Evolutionary conservation across 2,329 filamentous ascomycete genomes (phyloP).

Genomic region (Neodidymelliopsis sp.): DNA sequence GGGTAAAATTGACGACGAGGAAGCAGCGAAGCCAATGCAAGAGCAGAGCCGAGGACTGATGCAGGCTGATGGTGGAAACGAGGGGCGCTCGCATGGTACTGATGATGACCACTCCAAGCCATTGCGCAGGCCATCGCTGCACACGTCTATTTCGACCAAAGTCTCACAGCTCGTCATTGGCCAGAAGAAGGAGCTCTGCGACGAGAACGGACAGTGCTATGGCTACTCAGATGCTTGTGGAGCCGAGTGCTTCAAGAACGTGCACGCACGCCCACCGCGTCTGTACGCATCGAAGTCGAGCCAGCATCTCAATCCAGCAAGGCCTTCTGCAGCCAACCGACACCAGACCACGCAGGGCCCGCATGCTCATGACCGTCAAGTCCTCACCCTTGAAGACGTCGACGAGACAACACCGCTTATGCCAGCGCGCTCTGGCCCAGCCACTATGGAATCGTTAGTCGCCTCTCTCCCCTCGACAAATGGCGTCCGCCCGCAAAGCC

Average conservation of each 20-base stretch:
- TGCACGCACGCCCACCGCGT: slow-evolving; percentile 47
- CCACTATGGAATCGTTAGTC: slow-evolving; percentile 33
- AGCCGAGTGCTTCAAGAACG: slow-evolving; percentile 65
- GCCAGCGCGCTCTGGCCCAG: slow-evolving; percentile 34
- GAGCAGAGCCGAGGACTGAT: slow-evolving; percentile 26
- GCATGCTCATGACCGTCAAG: slow-evolving; percentile 37
- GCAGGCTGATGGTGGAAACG: slow-evolving; percentile 20
- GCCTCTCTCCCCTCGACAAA: slow-evolving; percentile 26
- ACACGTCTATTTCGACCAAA: slow-evolving; percentile 50
- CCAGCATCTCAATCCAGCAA: slow-evolving; percentile 22
- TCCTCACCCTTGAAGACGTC: slow-evolving; percentile 36
- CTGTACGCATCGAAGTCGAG: slow-evolving; percentile 29
- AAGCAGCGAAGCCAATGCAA: slow-evolving; percentile 28
- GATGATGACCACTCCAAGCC: slow-evolving; percentile 19
- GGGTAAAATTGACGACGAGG: slow-evolving; percentile 38
- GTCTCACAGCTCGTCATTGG: slow-evolving; percentile 60
- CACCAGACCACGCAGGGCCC: slow-evolving; percentile 31
- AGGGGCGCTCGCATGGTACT: slow-evolving; percentile 29
- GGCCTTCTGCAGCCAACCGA: slow-evolving; percentile 32
- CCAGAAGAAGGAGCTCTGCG: slow-evolving; percentile 58
- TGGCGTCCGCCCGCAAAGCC: slow-evolving; percentile 3
- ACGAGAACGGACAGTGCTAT: slow-evolving; percentile 66
- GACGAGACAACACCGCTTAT: slow-evolving; percentile 34
- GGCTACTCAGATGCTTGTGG: slow-evolving; percentile 69
- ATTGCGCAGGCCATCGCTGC: slow-evolving; percentile 50